phyloP scores from a whole-genome alignment of 2,329 filamentous ascomycete genomes.

The Kalaharituber pfeilii region DNA sequence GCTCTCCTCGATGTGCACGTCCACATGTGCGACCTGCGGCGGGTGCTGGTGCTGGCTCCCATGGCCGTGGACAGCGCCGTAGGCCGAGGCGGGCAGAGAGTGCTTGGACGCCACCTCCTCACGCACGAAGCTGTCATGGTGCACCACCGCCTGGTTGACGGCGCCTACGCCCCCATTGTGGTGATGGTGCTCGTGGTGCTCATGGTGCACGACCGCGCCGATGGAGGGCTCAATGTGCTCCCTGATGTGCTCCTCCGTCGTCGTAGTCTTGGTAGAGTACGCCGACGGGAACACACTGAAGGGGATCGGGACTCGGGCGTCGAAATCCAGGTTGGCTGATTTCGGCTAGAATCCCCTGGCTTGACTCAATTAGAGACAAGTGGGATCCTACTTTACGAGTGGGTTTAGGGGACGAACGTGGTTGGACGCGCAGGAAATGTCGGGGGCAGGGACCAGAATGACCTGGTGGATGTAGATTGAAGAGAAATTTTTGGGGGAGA shows the following conservation, averaged over 20 bases:
- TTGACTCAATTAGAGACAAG: conserved; percentile 25
- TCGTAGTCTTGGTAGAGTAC: conserved; percentile 46
- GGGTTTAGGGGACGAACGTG: background rate
- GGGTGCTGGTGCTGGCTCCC: too few species aligned
- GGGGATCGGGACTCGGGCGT: conserved; percentile 96
- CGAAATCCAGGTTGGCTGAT: conserved; percentile 99
- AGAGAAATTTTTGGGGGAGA: conserved; percentile 10
- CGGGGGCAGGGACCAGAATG: conserved; percentile 5
- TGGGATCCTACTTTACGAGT: background rate
- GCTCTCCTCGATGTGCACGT: background rate
- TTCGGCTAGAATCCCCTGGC: conserved; percentile 24
- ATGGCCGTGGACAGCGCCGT: background rate
- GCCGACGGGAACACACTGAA: conserved; percentile 99
- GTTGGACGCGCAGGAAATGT: background rate
- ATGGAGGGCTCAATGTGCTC: conserved; percentile 16
- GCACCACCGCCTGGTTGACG: too few species aligned
- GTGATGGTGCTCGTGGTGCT: background rate
- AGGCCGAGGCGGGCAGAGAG: background rate
- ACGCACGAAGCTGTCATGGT: background rate
- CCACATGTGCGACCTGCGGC: background rate
- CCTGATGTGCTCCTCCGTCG: conserved; percentile 24
- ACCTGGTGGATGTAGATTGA: conserved; percentile 11
- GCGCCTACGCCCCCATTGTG: too few species aligned
- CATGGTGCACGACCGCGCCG: background rate
- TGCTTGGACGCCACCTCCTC: background rate